phyloP scores from a whole-genome alignment of 192 early-diverging fungal species.

The Paraglomus brasilianum region DNA sequence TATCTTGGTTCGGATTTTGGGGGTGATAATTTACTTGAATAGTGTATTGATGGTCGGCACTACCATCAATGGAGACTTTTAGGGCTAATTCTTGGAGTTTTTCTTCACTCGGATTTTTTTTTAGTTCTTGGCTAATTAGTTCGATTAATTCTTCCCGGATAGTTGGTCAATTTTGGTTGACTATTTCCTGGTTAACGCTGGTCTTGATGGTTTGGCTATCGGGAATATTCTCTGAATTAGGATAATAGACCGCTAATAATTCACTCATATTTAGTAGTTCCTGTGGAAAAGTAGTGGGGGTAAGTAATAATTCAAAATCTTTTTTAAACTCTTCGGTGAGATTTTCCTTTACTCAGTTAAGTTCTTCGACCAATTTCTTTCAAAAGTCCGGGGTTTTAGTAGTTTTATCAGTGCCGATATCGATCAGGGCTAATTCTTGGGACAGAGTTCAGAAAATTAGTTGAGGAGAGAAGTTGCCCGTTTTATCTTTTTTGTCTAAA shows the following conservation, averaged over 20 bases:
- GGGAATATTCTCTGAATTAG: constrained; percentile 5
- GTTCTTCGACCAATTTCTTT: background rate
- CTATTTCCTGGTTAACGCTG: background rate
- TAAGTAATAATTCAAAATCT: background rate
- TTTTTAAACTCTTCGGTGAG: background rate
- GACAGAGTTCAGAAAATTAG: constrained; percentile 11
- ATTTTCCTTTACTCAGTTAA: constrained; percentile 6
- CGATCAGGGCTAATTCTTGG: background rate
- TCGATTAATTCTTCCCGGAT: background rate
- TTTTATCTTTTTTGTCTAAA: background rate
- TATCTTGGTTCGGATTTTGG: background rate
- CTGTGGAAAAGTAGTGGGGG: background rate
- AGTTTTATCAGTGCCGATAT: background rate
- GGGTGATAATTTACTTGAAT: constrained; percentile 13
- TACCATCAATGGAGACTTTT: background rate
- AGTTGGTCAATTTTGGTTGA: background rate
- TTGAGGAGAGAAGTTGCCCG: constrained; percentile 4
- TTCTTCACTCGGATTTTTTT: constrained; percentile 14
- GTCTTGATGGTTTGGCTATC: background rate
- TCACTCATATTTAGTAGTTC: constrained; percentile 8
- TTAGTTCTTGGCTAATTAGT: constrained; percentile 16
- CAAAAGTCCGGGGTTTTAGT: constrained; percentile 1
- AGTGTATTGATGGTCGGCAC: constrained; percentile 8
- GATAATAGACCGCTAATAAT: background rate
- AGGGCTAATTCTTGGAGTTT: constrained; percentile 11